phyloP scores from a whole-genome alignment of 1,139 yeast species.

The Chernovozyma aurita region DNA sequence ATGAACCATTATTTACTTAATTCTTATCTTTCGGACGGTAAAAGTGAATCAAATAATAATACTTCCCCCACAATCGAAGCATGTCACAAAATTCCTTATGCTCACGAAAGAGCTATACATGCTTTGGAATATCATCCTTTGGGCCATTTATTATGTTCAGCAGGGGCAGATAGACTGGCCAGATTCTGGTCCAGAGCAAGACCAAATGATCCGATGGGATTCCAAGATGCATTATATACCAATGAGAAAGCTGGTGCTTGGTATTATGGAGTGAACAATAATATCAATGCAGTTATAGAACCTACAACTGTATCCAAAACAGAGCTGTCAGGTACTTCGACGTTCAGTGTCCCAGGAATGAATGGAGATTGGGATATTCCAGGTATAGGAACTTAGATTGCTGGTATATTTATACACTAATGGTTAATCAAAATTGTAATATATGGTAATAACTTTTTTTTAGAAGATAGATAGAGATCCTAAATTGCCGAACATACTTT shows the following conservation, averaged over 20 bases:
- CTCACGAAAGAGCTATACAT: constrained; percentile 92
- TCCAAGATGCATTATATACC: constrained; percentile 70
- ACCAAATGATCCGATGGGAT: constrained; percentile 84
- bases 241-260: constrained; percentile 69
- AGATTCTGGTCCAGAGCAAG: constrained; percentile 92
- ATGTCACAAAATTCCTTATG: constrained; percentile 73
- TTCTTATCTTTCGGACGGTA: constrained; percentile 39
- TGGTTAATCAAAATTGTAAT: no score
- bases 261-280: constrained; percentile 67
- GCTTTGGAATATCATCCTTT: constrained; percentile 89
- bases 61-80: constrained; percentile 38
- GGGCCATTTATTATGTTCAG: constrained; percentile 88
- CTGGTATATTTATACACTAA: no score
- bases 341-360: constrained; percentile 6
- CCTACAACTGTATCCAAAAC: constrained; percentile 16
- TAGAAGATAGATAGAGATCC: no score
- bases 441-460: no score
- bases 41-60: constrained; percentile 12
- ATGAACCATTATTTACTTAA: constrained; percentile 72
- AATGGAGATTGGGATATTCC: constrained; percentile 6
- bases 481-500: no score
- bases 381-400: constrained; percentile 5
- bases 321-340: neutral
- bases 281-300: constrained; percentile 54
- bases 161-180: constrained; percentile 92